These are phyloP conservation scores for Acanthamoeba comandoni DNA, from an alignment of 208 protist species.

Conservation along the genomic window DNA sequence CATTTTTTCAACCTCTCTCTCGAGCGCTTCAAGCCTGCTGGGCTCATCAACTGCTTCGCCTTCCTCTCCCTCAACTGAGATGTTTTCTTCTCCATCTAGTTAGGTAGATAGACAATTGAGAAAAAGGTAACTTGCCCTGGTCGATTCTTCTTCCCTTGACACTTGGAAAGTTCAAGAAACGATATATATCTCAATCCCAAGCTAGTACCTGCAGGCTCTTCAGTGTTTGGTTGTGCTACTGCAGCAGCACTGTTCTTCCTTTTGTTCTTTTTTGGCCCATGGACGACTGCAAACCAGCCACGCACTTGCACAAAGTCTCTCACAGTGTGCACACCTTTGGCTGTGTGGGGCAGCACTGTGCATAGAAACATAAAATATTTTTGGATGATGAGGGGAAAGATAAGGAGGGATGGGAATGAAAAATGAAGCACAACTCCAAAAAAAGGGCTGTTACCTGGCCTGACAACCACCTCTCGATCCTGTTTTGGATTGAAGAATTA, in stretches of 20 bases:
- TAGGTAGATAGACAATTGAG: too few relatives aligned
- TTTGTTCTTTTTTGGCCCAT: constrained; percentile 42
- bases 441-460: neutral
- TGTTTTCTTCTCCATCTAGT: too few relatives aligned
- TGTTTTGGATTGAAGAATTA: neutral
- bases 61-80: too few relatives aligned
- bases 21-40: too few relatives aligned
- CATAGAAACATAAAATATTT: neutral
- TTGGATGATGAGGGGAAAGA: neutral
- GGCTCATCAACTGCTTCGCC: too few relatives aligned
- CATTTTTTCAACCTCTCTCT: too few relatives aligned
- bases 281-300: constrained; percentile 70
- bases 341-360: constrained; percentile 34
- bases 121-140: too few relatives aligned
- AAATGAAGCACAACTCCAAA: neutral
- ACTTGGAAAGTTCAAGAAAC: too few relatives aligned
- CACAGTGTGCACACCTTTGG: constrained; percentile 56
- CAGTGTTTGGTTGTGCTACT: too few relatives aligned
- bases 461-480: constrained; percentile 58
- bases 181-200: too few relatives aligned
- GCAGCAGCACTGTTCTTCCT: neutral
- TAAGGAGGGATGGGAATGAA: neutral
- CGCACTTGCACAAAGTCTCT: constrained; percentile 73
- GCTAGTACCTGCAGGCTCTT: too few relatives aligned
- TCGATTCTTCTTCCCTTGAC: too few relatives aligned